Conservation (phyloP, 1,139 yeast genomes). For the Yamadazyma epiphylla region DNA sequence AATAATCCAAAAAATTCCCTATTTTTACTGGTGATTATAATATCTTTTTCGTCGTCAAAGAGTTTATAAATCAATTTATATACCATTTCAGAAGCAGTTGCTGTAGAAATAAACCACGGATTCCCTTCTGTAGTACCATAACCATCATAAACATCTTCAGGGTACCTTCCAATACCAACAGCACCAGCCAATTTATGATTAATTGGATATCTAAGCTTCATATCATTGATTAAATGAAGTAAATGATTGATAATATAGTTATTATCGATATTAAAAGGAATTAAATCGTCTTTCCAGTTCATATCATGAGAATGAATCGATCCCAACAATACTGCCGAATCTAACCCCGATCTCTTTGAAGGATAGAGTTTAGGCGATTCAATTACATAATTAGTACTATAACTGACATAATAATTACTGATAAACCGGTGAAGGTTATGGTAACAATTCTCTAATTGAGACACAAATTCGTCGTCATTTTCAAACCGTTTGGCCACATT, state of each 20-base stretch:
- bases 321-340: conserved; percentile 74
- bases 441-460: conserved; percentile 20
- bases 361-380: conserved; percentile 59
- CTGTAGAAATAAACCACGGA: conserved; percentile 93
- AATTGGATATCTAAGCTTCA: conserved; percentile 73
- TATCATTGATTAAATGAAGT: conserved; percentile 54
- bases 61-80: conserved; percentile 32
- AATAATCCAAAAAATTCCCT: conserved; percentile 29
- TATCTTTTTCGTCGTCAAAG: conserved; percentile 18
- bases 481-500: conserved; percentile 28
- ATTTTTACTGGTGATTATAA: conserved; percentile 22
- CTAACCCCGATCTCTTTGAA: conserved; percentile 62
- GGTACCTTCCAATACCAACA: conserved; percentile 85
- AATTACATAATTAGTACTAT: conserved; percentile 50
- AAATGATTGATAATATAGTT: conserved; percentile 56
- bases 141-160: conserved; percentile 91
- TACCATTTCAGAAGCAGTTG: conserved; percentile 67
- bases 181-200: conserved; percentile 53
- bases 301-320: conserved; percentile 61
- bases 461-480: conserved; percentile 26
- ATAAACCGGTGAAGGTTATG: conserved; percentile 34
- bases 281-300: conserved; percentile 18
- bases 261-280: conserved; percentile 62
- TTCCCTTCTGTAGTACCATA: conserved; percentile 72
- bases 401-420: conserved; percentile 33